phyloP scores from a whole-genome alignment of 2,329 filamentous ascomycete species.

The Gaeumannomyces sp. region DNA sequence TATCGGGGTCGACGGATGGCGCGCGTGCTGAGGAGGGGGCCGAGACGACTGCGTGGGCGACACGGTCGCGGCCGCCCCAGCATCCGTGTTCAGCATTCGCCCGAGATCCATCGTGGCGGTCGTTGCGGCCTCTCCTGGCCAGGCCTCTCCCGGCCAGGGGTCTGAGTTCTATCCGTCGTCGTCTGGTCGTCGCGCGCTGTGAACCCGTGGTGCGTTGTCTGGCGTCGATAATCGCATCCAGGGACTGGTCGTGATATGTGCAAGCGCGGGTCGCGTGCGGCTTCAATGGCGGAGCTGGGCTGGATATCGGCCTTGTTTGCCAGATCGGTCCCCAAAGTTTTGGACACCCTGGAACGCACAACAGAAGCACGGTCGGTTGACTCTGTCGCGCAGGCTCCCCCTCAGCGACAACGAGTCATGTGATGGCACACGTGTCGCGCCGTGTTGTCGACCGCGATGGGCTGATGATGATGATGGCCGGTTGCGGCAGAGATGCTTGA shows the following conservation, averaged over 20 bases:
- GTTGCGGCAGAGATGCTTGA: background rate
- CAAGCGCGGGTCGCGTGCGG: background rate
- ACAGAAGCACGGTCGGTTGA: slow-evolving; percentile 1
- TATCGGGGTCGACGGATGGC: slow-evolving; percentile 29
- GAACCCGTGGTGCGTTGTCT: background rate
- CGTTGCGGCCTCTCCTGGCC: background rate
- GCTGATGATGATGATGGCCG: background rate
- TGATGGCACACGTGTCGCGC: background rate
- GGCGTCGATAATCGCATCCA: background rate
- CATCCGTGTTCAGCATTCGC: slow-evolving; percentile 49
- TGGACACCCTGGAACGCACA: slow-evolving; percentile 1
- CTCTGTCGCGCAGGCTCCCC: background rate
- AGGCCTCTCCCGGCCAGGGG: slow-evolving; percentile 1
- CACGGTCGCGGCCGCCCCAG: slow-evolving; percentile 30
- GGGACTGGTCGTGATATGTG: background rate
- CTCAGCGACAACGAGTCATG: background rate
- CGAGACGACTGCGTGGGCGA: slow-evolving; percentile 21
- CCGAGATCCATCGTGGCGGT: slow-evolving; percentile 41
- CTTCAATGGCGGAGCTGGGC: background rate
- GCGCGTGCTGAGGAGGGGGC: slow-evolving; percentile 19
- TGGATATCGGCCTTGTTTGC: background rate
- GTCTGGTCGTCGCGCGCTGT: background rate
- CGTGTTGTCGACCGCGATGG: background rate
- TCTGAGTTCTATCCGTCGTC: background rate
- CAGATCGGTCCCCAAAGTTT: background rate